Conservation (phyloP, 192 early-diverging fungal genomes). For the Coemansia sp. region DNA sequence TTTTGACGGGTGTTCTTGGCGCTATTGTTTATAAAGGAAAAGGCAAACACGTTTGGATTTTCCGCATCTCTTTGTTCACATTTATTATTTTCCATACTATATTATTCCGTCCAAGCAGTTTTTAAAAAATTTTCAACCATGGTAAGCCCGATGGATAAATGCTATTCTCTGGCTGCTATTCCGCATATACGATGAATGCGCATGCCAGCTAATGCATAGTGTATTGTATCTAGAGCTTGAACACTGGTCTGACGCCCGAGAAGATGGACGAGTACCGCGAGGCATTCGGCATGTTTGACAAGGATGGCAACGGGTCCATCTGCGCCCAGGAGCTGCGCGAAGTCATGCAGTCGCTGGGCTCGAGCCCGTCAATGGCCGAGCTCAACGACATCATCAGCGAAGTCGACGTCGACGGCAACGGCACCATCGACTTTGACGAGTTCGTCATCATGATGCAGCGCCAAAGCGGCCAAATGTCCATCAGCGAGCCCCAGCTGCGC, state of each 20-base stretch:
- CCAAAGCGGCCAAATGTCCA: not conserved
- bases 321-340: slow-evolving; percentile 23
- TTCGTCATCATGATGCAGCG: slow-evolving; percentile 52
- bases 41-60: not conserved
- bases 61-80: too few relatives aligned
- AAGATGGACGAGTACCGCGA: slow-evolving; percentile 1
- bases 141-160: too few relatives aligned
- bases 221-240: not conserved
- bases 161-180: too few relatives aligned
- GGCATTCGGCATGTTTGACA: slow-evolving; percentile 32
- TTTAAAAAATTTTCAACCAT: too few relatives aligned
- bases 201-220: too few relatives aligned
- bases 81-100: too few relatives aligned
- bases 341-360: slow-evolving; percentile 45
- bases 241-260: not conserved
- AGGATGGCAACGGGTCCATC: slow-evolving; percentile 38
- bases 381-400: slow-evolving; percentile 65
- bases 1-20: not conserved
- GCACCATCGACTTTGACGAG: slow-evolving; percentile 62
- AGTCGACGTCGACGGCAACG: slow-evolving; percentile 66
- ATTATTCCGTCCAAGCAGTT: too few relatives aligned
- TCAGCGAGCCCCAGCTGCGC: slow-evolving; percentile 31
- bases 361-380: slow-evolving; percentile 62
- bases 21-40: not conserved
- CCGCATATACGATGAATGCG: too few relatives aligned